Conservation (phyloP, 148 eudicot genomes). For the Cornus florida region DNA sequence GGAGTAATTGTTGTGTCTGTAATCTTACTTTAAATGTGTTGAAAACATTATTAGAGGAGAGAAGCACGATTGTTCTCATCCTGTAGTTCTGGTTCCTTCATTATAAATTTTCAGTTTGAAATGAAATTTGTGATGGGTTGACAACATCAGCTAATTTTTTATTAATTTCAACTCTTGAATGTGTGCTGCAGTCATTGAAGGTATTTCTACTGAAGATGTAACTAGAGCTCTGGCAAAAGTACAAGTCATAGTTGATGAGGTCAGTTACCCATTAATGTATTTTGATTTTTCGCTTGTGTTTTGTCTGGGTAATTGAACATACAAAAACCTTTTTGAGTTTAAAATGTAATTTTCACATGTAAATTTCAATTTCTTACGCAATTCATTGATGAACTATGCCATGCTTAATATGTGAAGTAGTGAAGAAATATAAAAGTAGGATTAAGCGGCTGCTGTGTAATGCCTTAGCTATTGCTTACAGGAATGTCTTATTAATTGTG, state of each 20-base stretch:
- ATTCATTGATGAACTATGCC: background rate
- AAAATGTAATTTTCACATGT: background rate
- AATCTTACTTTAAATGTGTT: background rate
- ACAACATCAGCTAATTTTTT: background rate
- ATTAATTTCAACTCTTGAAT: background rate
- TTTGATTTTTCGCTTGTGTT: background rate
- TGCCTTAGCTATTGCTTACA: background rate
- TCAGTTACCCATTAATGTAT: constrained; percentile 2
- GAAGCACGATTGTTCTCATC: background rate
- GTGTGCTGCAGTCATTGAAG: constrained; percentile 25
- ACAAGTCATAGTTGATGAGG: constrained; percentile 22
- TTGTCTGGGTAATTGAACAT: background rate
- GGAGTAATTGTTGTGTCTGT: background rate
- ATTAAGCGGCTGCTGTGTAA: background rate
- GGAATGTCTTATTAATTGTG: background rate
- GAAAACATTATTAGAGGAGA: background rate
- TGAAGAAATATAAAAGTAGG: background rate
- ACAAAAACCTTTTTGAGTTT: constrained; percentile 1
- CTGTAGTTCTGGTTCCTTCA: background rate
- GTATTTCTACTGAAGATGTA: constrained; percentile 15
- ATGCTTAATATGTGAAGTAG: background rate
- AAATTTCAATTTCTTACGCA: background rate
- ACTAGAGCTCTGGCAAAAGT: constrained; percentile 26
- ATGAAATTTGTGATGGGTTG: background rate
- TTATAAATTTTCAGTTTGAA: background rate